These are phyloP conservation scores for Primulina tabacum DNA, from an alignment of 257 asterid genomes.

Conservation along the genomic window DNA sequence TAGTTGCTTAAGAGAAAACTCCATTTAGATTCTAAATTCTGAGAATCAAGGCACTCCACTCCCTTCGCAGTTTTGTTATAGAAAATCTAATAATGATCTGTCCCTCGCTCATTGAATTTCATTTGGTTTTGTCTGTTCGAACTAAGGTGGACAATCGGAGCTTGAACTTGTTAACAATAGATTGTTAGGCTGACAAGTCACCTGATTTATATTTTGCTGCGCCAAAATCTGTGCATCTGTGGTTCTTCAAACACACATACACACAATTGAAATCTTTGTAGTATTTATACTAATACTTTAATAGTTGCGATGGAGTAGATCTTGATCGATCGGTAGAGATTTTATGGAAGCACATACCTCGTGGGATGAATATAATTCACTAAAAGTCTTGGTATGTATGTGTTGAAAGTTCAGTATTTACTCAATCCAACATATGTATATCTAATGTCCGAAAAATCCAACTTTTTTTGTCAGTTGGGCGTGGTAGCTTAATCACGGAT, in stretches of 20 bases:
- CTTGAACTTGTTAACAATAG: no score
- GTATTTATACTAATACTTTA: no score
- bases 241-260: neutral
- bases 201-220: neutral
- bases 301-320: neutral
- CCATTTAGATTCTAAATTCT: neutral
- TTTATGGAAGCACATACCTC: neutral
- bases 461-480: neutral
- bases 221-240: neutral
- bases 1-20: neutral
- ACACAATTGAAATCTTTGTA: no score
- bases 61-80: neutral
- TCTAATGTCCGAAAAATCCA: neutral
- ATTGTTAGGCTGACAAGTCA: no score
- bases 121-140: no score
- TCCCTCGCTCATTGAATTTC: no score
- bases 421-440: neutral
- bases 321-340: neutral
- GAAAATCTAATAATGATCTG: no score
- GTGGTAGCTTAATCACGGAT: neutral
- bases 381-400: neutral
- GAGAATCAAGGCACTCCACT: neutral
- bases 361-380: no score
- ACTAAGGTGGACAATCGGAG: no score
- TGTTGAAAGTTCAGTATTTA: neutral